A percentile compares a stretch with the other conserved stretches of the same genome.
phyloP scores from a whole-genome alignment of 225 moss, liverwort and hornwort genomes.

The Polytrichum commune region DNA sequence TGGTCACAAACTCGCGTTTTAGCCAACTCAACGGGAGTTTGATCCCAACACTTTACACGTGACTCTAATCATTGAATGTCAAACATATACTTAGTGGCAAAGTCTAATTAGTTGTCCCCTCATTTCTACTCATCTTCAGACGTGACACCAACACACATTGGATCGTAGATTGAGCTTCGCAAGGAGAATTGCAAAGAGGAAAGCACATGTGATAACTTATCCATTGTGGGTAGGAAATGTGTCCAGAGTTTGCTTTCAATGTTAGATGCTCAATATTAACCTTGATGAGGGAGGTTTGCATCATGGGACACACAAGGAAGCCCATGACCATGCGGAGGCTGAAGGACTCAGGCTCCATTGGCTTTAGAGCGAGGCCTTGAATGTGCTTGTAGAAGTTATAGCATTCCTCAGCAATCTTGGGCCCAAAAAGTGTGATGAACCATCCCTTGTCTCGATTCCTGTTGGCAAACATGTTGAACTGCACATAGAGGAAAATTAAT shows the following conservation, averaged over 20 bases:
- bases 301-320: conserved; percentile 65
- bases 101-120: no score
- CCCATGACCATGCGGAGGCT: conserved; percentile 61
- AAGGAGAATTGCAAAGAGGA: no score
- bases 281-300: conserved; percentile 45
- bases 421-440: conserved; percentile 63
- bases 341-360: conserved; percentile 44
- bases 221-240: no score
- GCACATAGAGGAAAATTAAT: background rate
- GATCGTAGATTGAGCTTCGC: no score
- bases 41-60: no score
- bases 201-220: no score
- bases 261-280: background rate
- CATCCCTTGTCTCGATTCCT: conserved; percentile 58
- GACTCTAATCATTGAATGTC: no score
- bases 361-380: conserved; percentile 34
- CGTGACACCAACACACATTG: no score
- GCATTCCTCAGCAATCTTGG: conserved; percentile 57
- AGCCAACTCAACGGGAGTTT: no score
- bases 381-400: conserved; percentile 66
- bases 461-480: conserved; percentile 32
- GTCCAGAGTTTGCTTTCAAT: background rate
- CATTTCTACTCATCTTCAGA: no score
- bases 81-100: no score
- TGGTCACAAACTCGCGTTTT: no score